Evolutionary conservation across 352 stramenopile genomes (phyloP), one percentile per base, ranked within the genome.

Genomic region (Pythium aristosporum): DNA sequence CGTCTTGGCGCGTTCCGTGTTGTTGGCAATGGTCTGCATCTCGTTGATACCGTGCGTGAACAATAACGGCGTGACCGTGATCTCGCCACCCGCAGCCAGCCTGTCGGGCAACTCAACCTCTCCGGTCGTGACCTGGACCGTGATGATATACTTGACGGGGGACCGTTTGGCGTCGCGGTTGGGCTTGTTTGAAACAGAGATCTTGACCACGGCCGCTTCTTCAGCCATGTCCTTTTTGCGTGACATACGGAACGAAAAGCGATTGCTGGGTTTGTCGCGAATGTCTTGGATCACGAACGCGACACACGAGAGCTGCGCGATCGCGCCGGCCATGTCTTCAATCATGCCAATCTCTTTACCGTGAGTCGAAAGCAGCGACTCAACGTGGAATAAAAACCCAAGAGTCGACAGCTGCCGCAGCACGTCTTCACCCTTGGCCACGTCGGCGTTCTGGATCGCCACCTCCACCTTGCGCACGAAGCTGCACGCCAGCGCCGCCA

Each of bases 311-410:
- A 98, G 52, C 60, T 91, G 82, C 34, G 91, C 85, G 10, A 96
- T 69, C 0, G 90, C 65, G 15, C 84, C 91, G 9, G 80, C 82
- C 79, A 98, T 91, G 72, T 98, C 91, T 74, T 97, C 82, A 13
- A 99, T 77, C 96, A 99, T 99, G 28, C 92, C 92, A 32, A 98
- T 88, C 68, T 99, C 96, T 64, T 98, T 98, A 54, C 96, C 95
- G 49, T 97, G 92, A 7, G 96, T 97, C 66, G 87, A 98, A 7
- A 99, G 67, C 18, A 99, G 75, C 3, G 92, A 97, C 70, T 98
- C 94, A 48, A 98, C 82, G 7, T 96, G 85, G 67, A 94, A 96
- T 6, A 96, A 71, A 49, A 92, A 96, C 11, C 87, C 87, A 16
- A 96, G 57, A n/a, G 74, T 89, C 15, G 82, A 92, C 58, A 93